Evolutionary conservation across 805 yeast genomes (phyloP).

Genomic region (Hanseniaspora hatyaiensis): DNA sequence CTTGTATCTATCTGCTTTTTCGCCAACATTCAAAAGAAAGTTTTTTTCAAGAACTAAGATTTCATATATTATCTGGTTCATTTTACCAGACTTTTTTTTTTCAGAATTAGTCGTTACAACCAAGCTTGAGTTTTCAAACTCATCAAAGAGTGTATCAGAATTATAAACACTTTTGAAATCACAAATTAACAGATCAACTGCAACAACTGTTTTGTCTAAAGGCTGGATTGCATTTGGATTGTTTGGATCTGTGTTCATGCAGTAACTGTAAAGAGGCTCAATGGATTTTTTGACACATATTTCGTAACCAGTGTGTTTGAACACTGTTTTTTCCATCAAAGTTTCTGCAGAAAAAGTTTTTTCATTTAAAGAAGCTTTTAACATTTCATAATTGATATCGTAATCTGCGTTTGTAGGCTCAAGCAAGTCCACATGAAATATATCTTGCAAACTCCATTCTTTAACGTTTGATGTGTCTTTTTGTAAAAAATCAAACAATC

Average conservation of each 20-base stretch:
- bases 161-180: not conserved
- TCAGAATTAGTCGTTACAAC: not conserved
- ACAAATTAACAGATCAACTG: slow-evolving; percentile 3
- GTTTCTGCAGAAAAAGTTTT: too few relatives aligned
- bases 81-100: not conserved
- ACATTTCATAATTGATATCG: too few relatives aligned
- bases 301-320: not conserved
- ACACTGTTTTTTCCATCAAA: not conserved
- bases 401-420: too few relatives aligned
- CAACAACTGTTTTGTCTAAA: not conserved
- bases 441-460: too few relatives aligned
- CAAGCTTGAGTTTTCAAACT: not conserved
- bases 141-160: not conserved
- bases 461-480: too few relatives aligned
- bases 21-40: not conserved
- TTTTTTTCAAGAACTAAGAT: not conserved
- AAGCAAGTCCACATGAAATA: too few relatives aligned
- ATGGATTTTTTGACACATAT: slow-evolving; percentile 2
- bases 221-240: not conserved
- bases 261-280: not conserved
- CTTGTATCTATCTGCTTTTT: too few relatives aligned
- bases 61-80: not conserved
- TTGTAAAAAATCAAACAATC: too few relatives aligned
- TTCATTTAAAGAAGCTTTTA: too few relatives aligned
- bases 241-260: not conserved